Evolutionary conservation across 192 early-diverging fungal genomes (phyloP).

Genomic region (Backusella psychrophila): DNA sequence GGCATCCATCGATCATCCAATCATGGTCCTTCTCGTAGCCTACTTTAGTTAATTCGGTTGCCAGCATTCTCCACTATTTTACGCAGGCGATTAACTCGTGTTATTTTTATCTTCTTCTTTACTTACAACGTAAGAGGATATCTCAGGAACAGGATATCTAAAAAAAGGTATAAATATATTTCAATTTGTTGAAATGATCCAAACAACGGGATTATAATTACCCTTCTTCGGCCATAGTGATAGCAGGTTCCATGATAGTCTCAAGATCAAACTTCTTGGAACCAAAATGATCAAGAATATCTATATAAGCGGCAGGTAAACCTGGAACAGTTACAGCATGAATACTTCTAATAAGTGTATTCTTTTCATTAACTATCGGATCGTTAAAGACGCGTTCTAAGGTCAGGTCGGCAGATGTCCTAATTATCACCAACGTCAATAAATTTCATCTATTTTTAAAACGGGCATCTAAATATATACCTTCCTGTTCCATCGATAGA

Average conservation of each 20-base stretch:
- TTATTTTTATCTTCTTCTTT: background rate
- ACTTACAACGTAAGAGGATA: background rate
- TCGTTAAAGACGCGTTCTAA: slow-evolving; percentile 40
- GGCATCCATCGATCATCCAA: slow-evolving; percentile 44
- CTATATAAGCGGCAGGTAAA: slow-evolving; percentile 71
- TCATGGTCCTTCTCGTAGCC: slow-evolving; percentile 44
- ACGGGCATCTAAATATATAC: background rate
- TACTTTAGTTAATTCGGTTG: slow-evolving; percentile 11
- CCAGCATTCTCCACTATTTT: slow-evolving; percentile 37
- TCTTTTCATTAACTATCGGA: slow-evolving; percentile 23
- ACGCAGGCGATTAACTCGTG: background rate
- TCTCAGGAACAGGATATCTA: slow-evolving; percentile 24
- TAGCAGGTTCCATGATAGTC: slow-evolving; percentile 65
- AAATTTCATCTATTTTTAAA: background rate
- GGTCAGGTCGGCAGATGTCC: slow-evolving; percentile 54
- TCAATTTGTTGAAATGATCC: background rate
- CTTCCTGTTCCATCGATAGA: slow-evolving; percentile 63
- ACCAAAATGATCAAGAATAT: slow-evolving; percentile 63
- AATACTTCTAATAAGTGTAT: slow-evolving; percentile 39
- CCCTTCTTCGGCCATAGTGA: slow-evolving; percentile 66
- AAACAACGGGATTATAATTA: slow-evolving; percentile 18
- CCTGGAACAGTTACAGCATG: slow-evolving; percentile 69
- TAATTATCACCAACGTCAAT: slow-evolving; percentile 22
- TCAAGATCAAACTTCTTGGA: slow-evolving; percentile 50
- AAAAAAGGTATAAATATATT: slow-evolving; percentile 4